These are phyloP conservation scores for Haplosporangium sp. DNA, from an alignment of 371 early-diverging fungal species.

Conservation along the genomic window DNA sequence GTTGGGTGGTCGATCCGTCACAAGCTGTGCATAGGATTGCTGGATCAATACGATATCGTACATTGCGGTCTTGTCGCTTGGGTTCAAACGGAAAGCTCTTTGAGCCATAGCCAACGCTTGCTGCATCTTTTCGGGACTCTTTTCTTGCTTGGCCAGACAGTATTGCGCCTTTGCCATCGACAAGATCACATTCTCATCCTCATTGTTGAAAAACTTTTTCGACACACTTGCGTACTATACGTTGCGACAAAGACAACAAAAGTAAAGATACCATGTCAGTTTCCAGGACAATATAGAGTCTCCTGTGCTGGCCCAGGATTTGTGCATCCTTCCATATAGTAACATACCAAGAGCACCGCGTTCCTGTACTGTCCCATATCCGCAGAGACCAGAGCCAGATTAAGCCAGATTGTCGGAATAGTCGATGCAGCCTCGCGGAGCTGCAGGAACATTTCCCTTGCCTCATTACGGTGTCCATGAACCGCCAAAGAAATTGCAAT, in stretches of 20 bases:
- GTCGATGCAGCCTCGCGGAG: constrained; percentile 70
- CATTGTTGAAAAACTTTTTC: constrained; percentile 63
- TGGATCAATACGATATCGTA: constrained; percentile 87
- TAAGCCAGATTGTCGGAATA: constrained; percentile 74
- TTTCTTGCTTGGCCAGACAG: constrained; percentile 77
- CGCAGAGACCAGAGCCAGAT: constrained; percentile 82
- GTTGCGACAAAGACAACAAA: constrained; percentile 1
- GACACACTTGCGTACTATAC: constrained; percentile 75
- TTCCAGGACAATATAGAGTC: not conserved
- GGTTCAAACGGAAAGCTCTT: constrained; percentile 64
- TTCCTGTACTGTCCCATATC: constrained; percentile 78
- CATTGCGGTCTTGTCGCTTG: constrained; percentile 71
- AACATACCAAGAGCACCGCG: constrained; percentile 66
- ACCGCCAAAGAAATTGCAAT: constrained; percentile 85
- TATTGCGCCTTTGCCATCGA: constrained; percentile 88
- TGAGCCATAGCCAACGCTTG: constrained; percentile 71
- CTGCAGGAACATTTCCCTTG: constrained; percentile 81
- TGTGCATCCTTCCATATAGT: not conserved
- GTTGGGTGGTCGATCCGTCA: constrained; percentile 76
- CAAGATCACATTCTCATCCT: constrained; percentile 69
- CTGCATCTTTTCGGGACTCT: constrained; percentile 76
- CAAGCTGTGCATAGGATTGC: constrained; percentile 85
- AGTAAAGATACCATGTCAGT: no score
- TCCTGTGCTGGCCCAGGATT: no score
- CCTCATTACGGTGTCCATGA: constrained; percentile 72